A percentile compares a stretch with the other conserved stretches of the same genome.
These are phyloP conservation scores for Colletotrichum zoysiae DNA, from an alignment of 2,329 filamentous ascomycete species.

Conservation along the genomic window DNA sequence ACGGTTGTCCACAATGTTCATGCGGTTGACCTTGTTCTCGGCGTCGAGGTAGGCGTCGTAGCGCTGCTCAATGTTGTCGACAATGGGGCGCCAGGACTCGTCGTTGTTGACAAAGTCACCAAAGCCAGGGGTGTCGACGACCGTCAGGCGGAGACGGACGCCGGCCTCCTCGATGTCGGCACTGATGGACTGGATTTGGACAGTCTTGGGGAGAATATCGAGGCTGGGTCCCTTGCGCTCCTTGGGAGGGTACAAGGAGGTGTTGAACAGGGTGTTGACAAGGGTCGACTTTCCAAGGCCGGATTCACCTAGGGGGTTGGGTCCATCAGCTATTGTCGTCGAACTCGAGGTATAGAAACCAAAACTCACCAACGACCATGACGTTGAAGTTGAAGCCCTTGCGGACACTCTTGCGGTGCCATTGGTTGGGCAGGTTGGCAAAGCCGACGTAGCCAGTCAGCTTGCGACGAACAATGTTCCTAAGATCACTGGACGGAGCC, in stretches of 20 bases:
- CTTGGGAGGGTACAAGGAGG: constrained; percentile 97
- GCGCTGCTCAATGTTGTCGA: constrained; percentile 99
- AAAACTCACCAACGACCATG: constrained; percentile 95
- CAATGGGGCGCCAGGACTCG: constrained; percentile 98
- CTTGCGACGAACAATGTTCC: constrained; percentile 98
- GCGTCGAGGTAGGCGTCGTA: constrained; percentile 98
- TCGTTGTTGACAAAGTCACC: constrained; percentile 99
- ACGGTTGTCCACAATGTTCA: constrained; percentile 99
- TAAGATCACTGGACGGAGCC: constrained; percentile 74
- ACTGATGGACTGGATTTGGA: constrained; percentile 94
- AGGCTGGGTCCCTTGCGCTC: constrained; percentile 97
- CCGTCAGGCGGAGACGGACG: constrained; percentile 93
- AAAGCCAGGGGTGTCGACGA: constrained; percentile 97
- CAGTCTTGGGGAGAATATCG: constrained; percentile 98
- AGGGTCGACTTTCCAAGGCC: constrained; percentile 98
- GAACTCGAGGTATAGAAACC: not conserved
- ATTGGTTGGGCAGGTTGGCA: constrained; percentile 98
- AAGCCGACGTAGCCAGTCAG: constrained; percentile 98
- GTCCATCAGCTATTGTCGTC: constrained; percentile 31
- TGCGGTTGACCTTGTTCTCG: constrained; percentile 99
- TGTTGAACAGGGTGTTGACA: constrained; percentile 99
- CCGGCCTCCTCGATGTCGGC: constrained; percentile 98
- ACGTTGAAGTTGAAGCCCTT: constrained; percentile 99
- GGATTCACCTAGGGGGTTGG: constrained; percentile 82
- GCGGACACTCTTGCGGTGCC: constrained; percentile 99